These are phyloP conservation scores for Phylloporus arenicola DNA, from an alignment of 768 basidiomycete species.

Conservation along the genomic window DNA sequence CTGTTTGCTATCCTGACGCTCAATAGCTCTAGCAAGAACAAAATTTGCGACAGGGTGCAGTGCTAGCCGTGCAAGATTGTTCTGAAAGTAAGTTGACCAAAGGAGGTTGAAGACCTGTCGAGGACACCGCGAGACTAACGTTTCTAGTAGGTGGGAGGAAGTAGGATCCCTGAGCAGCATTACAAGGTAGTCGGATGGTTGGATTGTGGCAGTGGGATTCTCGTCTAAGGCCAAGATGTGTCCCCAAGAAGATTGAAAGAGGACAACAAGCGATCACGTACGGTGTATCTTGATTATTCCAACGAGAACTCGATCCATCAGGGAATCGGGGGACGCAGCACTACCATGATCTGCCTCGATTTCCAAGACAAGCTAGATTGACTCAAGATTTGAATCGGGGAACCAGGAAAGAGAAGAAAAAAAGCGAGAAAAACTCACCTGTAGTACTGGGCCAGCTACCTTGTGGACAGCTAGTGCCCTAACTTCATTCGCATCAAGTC, in stretches of 20 bases:
- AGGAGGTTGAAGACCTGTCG: constrained; percentile 53
- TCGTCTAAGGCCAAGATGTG: constrained; percentile 31
- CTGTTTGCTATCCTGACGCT: constrained; percentile 52
- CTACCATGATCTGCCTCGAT: constrained; percentile 67
- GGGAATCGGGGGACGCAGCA: constrained; percentile 55
- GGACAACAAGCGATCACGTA: constrained; percentile 33
- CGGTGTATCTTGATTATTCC: constrained; percentile 66
- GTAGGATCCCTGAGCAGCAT: constrained; percentile 82
- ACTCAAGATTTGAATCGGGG: constrained; percentile 8
- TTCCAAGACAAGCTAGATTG: constrained; percentile 67
- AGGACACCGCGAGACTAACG: constrained; percentile 61
- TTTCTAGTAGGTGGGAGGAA: constrained; percentile 88
- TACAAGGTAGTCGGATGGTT: constrained; percentile 71
- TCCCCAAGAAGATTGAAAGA: neutral
- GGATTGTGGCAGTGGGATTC: constrained; percentile 32
- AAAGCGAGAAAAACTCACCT: constrained; percentile 40
- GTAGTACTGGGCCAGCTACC: constrained; percentile 70
- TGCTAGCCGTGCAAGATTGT: constrained; percentile 67
- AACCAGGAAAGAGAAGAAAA: neutral
- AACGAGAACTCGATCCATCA: constrained; percentile 76
- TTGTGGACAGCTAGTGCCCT: constrained; percentile 71
- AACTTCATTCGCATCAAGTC: constrained; percentile 64
- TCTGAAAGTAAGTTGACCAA: constrained; percentile 76
- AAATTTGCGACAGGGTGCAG: constrained; percentile 93
- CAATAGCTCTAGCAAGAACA: constrained; percentile 76